These are phyloP conservation scores for Nannizzia gypsea DNA, from an alignment of 2,329 filamentous ascomycete genomes.

Conservation along the genomic window DNA sequence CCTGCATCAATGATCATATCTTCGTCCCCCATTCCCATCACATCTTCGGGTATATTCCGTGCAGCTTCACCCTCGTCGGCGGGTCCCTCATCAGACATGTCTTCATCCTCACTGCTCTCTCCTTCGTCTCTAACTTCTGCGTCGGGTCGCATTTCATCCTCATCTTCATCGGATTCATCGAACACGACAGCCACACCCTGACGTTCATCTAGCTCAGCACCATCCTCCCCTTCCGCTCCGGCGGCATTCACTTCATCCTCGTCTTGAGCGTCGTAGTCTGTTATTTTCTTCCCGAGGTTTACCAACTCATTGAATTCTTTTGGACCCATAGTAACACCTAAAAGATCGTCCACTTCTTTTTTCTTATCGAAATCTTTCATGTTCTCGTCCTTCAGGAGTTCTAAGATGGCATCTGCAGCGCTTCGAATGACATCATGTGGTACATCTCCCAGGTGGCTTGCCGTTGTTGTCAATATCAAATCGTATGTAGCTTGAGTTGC, in stretches of 20 bases:
- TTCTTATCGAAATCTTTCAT: conserved; percentile 98
- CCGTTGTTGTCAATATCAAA: conserved; percentile 82
- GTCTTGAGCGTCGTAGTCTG: conserved; percentile 92
- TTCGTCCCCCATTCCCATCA: conserved; percentile 40
- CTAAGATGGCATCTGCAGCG: conserved; percentile 81
- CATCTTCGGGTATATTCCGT: conserved; percentile 30
- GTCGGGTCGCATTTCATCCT: conserved; percentile 63
- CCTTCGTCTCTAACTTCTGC: conserved; percentile 79
- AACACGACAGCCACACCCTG: conserved; percentile 97
- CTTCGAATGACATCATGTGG: conserved; percentile 84
- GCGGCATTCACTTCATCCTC: conserved; percentile 74
- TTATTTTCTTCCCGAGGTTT: conserved; percentile 96
- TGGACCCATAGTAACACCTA: conserved; percentile 67
- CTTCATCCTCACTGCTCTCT: conserved; percentile 66
- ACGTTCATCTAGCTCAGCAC: conserved; percentile 73
- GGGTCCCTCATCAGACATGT: conserved; percentile 51
- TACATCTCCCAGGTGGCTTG: conserved; percentile 80
- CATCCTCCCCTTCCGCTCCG: conserved; percentile 54
- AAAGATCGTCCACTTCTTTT: conserved; percentile 86
- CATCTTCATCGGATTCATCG: conserved; percentile 79
- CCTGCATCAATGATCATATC: conserved; percentile 75
- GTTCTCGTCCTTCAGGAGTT: conserved; percentile 87
- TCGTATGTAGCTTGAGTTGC: conserved; percentile 90
- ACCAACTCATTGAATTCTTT: conserved; percentile 96
- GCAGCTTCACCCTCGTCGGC: conserved; percentile 39